Base-by-base conservation (phyloP, 1,284 basidiomycete genomes). In the Leccinum pseudoinsigne region DNA sequence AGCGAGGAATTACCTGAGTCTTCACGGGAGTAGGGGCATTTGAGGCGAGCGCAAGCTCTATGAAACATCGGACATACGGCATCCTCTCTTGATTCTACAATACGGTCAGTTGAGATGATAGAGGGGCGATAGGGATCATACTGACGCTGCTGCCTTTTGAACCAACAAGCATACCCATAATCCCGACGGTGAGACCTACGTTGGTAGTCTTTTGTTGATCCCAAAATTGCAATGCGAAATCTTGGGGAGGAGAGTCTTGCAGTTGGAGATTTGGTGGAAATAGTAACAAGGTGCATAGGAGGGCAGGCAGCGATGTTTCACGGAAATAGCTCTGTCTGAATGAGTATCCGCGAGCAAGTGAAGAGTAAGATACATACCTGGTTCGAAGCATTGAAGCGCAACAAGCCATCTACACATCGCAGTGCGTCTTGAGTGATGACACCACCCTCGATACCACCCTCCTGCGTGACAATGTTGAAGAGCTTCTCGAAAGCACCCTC, bases 181-280 rank as follows among this genome's bases (percentile, higher is more conserved):
- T 86, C 26, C 89, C 89, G 4, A 98, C 79, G 11, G 94, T 86
- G 18, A 95, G 78, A 1, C 85, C 82, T 2, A 90, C 89, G 71
- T 96, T 97, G 57, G 86, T 81, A 18, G 87, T 77, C 76, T 98
- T 98, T 73, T 96, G 94, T 59, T 89, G 84, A 66, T 95, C 94
- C 97, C 97, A 99, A 73, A 95, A 95, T 75, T 99, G 97, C 42
- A 98, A 81, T 1, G 95, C 91, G 76, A 98, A 99, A 64, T 93
- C 90, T 75, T 98, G 94, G 4, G 96, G 93, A 2, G 91, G 86
- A 7, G 83, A 77, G 51, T 87, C 84, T 59, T 90, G 84, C 18
- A 85, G 76, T 11, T 85, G 81, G 0, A 94, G 78, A 11, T 85
- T 84, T 2, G 89, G 82, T 1, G 96, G 95, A 74, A 95, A 97